These are phyloP conservation scores for Stenogyne calaminthoides DNA, from an alignment of 305 asterid genomes.

Conservation along the genomic window DNA sequence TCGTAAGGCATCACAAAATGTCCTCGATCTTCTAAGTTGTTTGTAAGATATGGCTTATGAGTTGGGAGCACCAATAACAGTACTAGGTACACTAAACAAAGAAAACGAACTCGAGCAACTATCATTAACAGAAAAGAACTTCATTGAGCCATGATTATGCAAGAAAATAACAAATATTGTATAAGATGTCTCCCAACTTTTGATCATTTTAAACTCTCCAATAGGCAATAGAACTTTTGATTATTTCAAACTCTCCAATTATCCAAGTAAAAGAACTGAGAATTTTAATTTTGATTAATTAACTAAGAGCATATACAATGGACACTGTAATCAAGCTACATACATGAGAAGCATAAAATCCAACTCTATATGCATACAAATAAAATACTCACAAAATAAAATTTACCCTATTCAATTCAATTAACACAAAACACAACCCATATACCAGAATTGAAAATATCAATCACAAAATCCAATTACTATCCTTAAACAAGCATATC, in stretches of 20 bases:
- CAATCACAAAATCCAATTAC: not conserved
- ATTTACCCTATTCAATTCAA: conserved; percentile 2
- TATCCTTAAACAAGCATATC: not conserved
- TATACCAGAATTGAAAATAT: not conserved
- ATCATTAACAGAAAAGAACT: not conserved
- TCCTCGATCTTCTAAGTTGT: not conserved
- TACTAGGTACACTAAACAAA: not conserved
- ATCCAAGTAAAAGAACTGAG: not conserved
- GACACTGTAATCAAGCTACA: not conserved
- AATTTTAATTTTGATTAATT: not conserved
- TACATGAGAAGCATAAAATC: not conserved
- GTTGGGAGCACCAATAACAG: not conserved
- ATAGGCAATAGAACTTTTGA: too few species aligned
- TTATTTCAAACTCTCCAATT: too few species aligned
- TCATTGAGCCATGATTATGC: not conserved
- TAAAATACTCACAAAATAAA: not conserved
- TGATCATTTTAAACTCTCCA: too few species aligned
- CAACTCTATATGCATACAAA: not conserved
- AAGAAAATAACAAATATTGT: not conserved
- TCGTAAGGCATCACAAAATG: not conserved
- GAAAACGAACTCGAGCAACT: conserved; percentile 9
- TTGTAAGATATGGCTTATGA: not conserved
- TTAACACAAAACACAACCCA: not conserved
- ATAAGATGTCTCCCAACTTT: not conserved
- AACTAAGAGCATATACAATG: too few species aligned